phyloP scores from a whole-genome alignment of 2,329 filamentous ascomycete species.

The Mariannaea sp. region DNA sequence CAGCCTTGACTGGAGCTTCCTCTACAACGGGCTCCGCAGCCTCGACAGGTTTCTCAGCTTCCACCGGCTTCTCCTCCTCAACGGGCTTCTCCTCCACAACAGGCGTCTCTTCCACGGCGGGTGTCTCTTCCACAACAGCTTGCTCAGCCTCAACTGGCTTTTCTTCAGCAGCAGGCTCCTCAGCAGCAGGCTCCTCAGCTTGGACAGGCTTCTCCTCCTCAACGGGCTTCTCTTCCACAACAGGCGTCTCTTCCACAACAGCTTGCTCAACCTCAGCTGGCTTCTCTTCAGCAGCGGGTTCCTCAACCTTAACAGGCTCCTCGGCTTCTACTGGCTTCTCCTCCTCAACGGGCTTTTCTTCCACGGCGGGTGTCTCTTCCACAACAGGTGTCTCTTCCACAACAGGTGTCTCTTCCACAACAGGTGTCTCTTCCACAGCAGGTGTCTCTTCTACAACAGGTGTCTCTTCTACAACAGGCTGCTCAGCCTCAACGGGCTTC shows the following conservation, averaged over 20 bases:
- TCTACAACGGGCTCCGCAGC: neutral
- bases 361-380: neutral
- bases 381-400: neutral
- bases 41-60: neutral
- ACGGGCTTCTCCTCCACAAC: neutral
- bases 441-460: neutral
- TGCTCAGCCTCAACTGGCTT: neutral
- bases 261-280: neutral
- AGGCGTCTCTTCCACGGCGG: neutral
- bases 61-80: neutral
- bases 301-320: neutral
- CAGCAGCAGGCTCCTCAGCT: neutral
- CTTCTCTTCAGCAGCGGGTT: neutral
- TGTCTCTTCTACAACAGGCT: neutral
- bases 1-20: neutral
- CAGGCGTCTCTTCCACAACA: neutral
- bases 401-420: neutral
- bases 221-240: neutral
- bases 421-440: neutral
- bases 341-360: slow-evolving; percentile 1
- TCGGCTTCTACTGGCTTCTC: neutral
- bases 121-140: neutral
- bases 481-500: neutral
- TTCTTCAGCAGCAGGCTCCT: neutral
- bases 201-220: neutral